Conservation (phyloP, 768 basidiomycete species). For the Tulasnella sp. region DNA sequence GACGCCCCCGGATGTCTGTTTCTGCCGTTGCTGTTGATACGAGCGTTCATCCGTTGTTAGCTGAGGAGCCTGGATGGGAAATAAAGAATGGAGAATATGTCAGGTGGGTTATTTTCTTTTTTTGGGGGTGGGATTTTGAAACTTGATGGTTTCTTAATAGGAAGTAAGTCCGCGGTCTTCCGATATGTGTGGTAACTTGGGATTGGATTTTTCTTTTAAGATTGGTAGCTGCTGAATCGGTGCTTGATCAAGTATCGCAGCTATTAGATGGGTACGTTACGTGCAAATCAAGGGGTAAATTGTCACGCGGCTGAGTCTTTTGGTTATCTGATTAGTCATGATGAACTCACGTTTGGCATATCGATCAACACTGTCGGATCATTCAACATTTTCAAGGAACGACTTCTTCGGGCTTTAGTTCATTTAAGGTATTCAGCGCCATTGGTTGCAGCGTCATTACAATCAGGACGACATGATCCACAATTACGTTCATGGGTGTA, state of each 20-base stretch:
- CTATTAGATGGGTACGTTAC: background rate
- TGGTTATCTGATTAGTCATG: background rate
- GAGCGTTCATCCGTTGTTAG: too few relatives aligned
- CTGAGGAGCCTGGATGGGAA: slow-evolving; percentile 6
- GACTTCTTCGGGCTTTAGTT: background rate
- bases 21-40: too few relatives aligned
- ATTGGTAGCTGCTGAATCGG: slow-evolving; percentile 1
- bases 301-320: background rate
- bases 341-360: slow-evolving; percentile 6
- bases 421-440: background rate
- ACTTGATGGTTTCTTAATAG: background rate
- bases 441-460: background rate
- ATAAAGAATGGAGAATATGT: background rate
- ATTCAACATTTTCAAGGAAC: background rate
- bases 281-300: background rate
- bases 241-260: slow-evolving; percentile 5
- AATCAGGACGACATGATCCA: background rate
- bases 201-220: too few relatives aligned
- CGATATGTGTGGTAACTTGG: too few relatives aligned
- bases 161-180: background rate
- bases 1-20: too few relatives aligned
- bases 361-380: background rate
- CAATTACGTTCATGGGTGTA: slow-evolving; percentile 6
- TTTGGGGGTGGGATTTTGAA: background rate
- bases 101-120: background rate